Conservation (phyloP, 106 monocot species). For the Iris macrosiphon region DNA sequence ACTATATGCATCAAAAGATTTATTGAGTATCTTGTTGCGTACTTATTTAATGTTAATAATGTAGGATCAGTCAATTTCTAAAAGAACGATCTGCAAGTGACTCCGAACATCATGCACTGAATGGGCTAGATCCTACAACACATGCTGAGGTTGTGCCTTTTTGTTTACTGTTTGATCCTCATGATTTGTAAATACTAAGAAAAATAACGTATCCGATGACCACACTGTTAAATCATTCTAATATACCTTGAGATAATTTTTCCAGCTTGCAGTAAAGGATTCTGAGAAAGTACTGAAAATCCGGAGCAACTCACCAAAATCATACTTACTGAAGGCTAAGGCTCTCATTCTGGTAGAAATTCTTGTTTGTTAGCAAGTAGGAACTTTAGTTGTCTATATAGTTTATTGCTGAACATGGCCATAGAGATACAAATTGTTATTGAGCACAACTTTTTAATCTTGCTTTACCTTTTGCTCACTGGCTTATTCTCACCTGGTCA, state of each 20-base stretch:
- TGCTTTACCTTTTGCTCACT: constrained; percentile 3
- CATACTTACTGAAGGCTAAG: constrained; percentile 82
- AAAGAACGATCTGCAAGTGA: constrained; percentile 68
- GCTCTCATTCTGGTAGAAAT: constrained; percentile 74
- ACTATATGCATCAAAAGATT: too few relatives aligned
- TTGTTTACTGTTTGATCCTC: background rate
- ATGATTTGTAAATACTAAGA: too few relatives aligned
- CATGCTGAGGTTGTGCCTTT: constrained; percentile 74
- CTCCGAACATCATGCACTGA: constrained; percentile 71
- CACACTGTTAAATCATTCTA: background rate
- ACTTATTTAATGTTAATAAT: background rate
- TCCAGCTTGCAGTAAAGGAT: constrained; percentile 92
- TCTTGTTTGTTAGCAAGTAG: background rate
- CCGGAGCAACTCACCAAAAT: constrained; percentile 41
- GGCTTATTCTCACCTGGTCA: too few relatives aligned
- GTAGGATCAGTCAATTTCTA: constrained; percentile 66
- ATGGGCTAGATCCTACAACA: constrained; percentile 89
- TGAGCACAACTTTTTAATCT: background rate
- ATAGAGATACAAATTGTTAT: background rate
- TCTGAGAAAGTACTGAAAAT: constrained; percentile 61
- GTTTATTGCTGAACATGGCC: constrained; percentile 3
- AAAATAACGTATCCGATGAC: background rate
- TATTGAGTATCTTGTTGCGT: too few relatives aligned
- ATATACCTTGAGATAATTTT: constrained; percentile 5
- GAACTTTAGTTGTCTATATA: background rate